Conservation (phyloP, 139 green algal species). For the Trebouxia sp. region DNA sequence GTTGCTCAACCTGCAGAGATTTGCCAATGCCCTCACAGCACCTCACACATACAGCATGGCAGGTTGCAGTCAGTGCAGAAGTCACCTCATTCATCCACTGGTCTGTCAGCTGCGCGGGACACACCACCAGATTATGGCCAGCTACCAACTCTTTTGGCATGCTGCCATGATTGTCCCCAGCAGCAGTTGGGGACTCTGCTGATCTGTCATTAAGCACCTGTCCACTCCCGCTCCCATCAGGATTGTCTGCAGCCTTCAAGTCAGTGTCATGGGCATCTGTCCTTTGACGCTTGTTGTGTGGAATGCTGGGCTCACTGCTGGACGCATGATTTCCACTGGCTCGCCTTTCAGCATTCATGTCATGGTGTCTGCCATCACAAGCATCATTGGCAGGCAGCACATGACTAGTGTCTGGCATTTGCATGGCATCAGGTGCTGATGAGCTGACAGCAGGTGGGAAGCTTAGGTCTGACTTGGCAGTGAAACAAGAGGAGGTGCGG, state of each 20-base stretch:
- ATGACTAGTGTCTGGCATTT: too few relatives aligned
- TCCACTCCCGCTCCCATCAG: too few relatives aligned
- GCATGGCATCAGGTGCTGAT: too few relatives aligned
- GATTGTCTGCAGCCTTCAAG: not conserved
- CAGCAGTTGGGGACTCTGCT: too few relatives aligned
- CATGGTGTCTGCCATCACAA: too few relatives aligned
- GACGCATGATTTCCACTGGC: conserved; percentile 9
- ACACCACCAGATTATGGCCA: conserved; percentile 11
- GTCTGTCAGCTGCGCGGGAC: not conserved
- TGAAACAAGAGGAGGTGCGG: not conserved
- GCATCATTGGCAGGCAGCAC: too few relatives aligned
- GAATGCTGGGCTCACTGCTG: not conserved
- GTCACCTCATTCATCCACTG: conserved; percentile 32
- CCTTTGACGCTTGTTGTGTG: too few relatives aligned
- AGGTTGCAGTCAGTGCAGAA: not conserved
- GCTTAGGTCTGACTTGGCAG: too few relatives aligned
- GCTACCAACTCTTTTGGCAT: not conserved
- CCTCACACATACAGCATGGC: not conserved
- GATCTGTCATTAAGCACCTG: too few relatives aligned
- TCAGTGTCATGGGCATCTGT: not conserved
- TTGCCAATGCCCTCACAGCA: not conserved
- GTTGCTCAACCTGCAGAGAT: too few relatives aligned
- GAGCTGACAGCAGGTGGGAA: too few relatives aligned
- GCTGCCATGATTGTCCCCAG: too few relatives aligned
- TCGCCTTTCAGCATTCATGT: not conserved